Percentiles rank a stretch among this genome's conserved stretches.
These are phyloP conservation scores for Omphalea diandra DNA, from an alignment of 441 rosid genomes.

Conservation along the genomic window DNA sequence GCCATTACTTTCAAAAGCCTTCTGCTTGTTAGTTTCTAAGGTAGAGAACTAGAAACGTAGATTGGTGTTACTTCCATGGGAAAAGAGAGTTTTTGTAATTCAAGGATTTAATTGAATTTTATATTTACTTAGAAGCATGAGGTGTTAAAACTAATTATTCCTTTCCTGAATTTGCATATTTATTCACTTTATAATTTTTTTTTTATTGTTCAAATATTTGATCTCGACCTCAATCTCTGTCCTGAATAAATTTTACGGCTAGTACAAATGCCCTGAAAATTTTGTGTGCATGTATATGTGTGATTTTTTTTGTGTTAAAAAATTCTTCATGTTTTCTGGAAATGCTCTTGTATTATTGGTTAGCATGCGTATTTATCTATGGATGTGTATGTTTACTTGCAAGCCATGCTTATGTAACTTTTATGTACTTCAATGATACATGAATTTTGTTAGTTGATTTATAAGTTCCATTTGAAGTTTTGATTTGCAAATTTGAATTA, in stretches of 20 bases:
- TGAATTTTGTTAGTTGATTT: background rate
- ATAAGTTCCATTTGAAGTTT: background rate
- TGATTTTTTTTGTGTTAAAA: background rate
- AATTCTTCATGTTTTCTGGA: background rate
- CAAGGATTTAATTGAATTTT: background rate
- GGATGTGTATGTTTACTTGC: constrained; percentile 12
- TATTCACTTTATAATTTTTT: background rate
- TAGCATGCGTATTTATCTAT: background rate
- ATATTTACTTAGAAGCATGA: background rate
- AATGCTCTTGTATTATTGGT: background rate
- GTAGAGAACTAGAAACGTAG: background rate
- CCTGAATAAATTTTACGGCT: background rate
- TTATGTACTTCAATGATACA: background rate
- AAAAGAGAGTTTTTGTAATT: background rate
- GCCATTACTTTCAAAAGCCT: background rate
- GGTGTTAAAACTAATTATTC: background rate
- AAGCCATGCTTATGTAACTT: background rate
- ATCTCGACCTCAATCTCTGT: background rate
- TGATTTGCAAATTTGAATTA: constrained; percentile 3
- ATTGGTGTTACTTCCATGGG: background rate
- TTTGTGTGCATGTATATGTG: background rate
- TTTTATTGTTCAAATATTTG: too few species aligned
- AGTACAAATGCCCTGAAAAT: constrained; percentile 3
- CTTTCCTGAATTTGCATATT: background rate
- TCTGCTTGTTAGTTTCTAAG: constrained; percentile 10